Evolutionary conservation across 2,329 filamentous ascomycete genomes (phyloP), one percentile per base, ranked within the genome.

Genomic region (Camptophora hylomeconis): DNA sequence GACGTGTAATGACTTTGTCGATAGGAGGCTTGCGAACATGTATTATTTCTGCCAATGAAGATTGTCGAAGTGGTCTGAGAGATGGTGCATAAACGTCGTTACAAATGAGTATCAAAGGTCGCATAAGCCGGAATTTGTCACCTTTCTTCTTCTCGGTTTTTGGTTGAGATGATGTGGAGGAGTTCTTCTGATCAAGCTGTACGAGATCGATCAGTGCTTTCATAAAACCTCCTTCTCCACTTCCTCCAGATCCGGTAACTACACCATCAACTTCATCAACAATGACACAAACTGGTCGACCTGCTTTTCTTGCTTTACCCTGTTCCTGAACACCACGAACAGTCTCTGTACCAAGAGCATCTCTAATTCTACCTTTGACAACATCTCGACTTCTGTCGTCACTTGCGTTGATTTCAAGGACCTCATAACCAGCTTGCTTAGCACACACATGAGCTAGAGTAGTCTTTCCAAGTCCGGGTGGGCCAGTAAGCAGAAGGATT

Each of bases 191-290:
- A 46, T 95, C 89, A 7, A 82, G 61, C 25, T 79, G 62, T 24
- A 95, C 76, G 3, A 98, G 66, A 44, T 98, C 89, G 38, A 98
- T 87, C 35, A 98, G 59, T 2, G 89, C 89, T 50, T 84, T 93
- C 54, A 98, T 75, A 42, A 98, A 98, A 0, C 89, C 89, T 28
- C 87, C 87, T 50, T 98, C 89, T 16, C 76, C 74, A 14, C 61
- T 67, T 17, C 65, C 62, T 4, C 79, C 76, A 27, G 78, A 75
- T 7, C 87, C 84, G 13, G 79, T 67, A 2, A 92, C 83, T 0
- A 92, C 89, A 21, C 89, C 89, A 49, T 98, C 89, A 1, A 95
- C 89, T 55, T 98, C 89, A 47, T 98, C 89, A 1, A 98, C 83
- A 2, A 98, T 69, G 3, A 98, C 80, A 43, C 89, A 98, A 1